Conservation (phyloP, 345 rosid species). For the Syzygium oleosum region DNA sequence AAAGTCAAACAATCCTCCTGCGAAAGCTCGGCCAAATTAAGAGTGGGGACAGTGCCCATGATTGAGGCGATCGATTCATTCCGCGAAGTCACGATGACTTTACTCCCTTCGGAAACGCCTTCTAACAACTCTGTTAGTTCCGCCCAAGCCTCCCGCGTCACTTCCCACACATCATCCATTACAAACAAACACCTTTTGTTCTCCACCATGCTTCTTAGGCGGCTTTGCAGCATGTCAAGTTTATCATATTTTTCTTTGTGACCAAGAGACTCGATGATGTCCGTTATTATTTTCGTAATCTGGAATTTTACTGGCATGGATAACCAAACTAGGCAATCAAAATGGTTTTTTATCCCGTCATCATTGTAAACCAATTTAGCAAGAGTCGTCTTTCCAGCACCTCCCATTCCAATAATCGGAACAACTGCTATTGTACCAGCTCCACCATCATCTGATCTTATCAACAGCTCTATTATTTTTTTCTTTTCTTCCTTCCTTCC, state of each 20-base stretch:
- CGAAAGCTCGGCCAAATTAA: neutral
- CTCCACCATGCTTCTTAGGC: no score
- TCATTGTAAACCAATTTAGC: constrained; percentile 8
- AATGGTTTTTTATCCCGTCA: neutral
- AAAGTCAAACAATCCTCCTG: constrained; percentile 8
- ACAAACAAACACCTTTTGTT: neutral
- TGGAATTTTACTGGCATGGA: no score
- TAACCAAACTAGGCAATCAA: no score
- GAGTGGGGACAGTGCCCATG: neutral
- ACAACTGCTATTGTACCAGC: neutral
- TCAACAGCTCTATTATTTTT: neutral
- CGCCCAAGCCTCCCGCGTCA: neutral
- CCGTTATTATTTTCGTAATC: no score
- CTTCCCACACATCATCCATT: neutral
- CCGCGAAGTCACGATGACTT: constrained; percentile 5
- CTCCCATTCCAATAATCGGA: constrained; percentile 17
- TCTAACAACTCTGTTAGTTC: neutral
- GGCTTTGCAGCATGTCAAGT: no score
- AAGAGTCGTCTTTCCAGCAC: constrained; percentile 18
- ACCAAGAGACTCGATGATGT: neutral
- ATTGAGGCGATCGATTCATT: neutral
- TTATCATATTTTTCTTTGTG: neutral
- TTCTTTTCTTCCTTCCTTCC: constrained; percentile 6
- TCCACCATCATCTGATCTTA: neutral
- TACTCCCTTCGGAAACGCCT: neutral